These are phyloP conservation scores for Melanomma pulvis-pyrius DNA, from an alignment of 495 filamentous ascomycete genomes.

Conservation along the genomic window DNA sequence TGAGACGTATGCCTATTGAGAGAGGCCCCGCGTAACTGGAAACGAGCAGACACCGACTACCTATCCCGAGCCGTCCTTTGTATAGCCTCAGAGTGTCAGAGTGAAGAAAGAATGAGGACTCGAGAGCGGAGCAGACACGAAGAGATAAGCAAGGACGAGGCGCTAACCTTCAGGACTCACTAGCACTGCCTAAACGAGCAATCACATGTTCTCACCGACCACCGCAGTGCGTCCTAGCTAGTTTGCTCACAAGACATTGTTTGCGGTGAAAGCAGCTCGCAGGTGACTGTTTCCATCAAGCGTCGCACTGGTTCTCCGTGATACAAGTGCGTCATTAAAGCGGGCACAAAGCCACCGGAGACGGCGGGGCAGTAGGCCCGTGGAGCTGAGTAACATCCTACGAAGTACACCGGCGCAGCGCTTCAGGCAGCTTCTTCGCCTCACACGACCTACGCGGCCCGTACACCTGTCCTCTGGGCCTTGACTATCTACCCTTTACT, in stretches of 20 bases:
- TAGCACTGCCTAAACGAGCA: neutral
- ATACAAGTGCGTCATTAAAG: constrained; percentile 23
- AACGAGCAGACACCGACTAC: too few species aligned
- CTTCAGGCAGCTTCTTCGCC: constrained; percentile 5
- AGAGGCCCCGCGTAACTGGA: too few species aligned
- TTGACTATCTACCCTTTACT: neutral
- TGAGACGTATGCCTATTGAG: too few species aligned
- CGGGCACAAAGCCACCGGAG: constrained; percentile 8
- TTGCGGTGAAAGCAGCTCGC: neutral
- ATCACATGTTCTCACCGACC: neutral
- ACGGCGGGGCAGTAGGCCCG: neutral
- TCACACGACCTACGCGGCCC: neutral
- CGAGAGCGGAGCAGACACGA: neutral
- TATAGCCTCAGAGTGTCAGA: too few species aligned
- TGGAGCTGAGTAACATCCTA: constrained; percentile 4
- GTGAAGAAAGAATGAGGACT: too few species aligned
- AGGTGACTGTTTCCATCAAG: constrained; percentile 10
- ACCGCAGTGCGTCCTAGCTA: too few species aligned
- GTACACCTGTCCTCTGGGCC: neutral
- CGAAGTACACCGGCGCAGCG: neutral
- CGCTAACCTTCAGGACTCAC: neutral
- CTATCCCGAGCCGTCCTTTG: too few species aligned
- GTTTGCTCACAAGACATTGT: neutral
- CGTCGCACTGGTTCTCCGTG: neutral
- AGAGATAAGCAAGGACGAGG: neutral